Conservation (phyloP, 2,329 filamentous ascomycete species). For the Aschersonia sp. region DNA sequence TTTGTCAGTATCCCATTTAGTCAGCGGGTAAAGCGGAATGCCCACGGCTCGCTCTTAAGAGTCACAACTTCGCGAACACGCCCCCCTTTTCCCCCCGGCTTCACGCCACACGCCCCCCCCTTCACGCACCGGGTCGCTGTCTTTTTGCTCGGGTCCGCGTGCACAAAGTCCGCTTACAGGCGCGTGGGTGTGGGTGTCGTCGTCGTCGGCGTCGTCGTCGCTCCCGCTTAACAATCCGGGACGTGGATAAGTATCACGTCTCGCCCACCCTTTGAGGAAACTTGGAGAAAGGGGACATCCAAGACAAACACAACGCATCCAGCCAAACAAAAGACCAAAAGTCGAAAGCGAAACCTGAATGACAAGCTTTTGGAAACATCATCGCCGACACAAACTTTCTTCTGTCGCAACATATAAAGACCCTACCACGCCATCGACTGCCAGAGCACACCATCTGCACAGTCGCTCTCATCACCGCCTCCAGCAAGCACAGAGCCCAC, state of each 20-base stretch:
- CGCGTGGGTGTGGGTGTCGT: constrained; percentile 7
- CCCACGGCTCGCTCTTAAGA: constrained; percentile 1
- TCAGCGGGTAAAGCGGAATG: constrained; percentile 7
- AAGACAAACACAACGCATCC: not conserved
- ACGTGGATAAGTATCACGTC: constrained; percentile 3
- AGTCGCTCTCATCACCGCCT: constrained; percentile 12
- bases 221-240: constrained; percentile 3
- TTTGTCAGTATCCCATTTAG: constrained; percentile 8
- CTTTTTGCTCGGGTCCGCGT: constrained; percentile 16
- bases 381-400: too few species aligned
- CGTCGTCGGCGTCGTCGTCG: constrained; percentile 8
- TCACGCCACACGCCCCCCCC: constrained; percentile 6
- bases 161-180: constrained; percentile 17
- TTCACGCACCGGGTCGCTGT: constrained; percentile 5
- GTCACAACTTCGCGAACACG: not conserved
- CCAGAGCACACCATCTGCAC: constrained; percentile 13
- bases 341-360: too few species aligned
- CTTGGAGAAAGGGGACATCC: not conserved
- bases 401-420: not conserved
- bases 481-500: not conserved
- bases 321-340: too few species aligned
- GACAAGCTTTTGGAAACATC: too few species aligned
- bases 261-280: not conserved
- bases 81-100: not conserved
- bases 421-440: not conserved